Conservation (phyloP, 495 filamentous ascomycete species). For the Aspergillus avenaceus region DNA sequence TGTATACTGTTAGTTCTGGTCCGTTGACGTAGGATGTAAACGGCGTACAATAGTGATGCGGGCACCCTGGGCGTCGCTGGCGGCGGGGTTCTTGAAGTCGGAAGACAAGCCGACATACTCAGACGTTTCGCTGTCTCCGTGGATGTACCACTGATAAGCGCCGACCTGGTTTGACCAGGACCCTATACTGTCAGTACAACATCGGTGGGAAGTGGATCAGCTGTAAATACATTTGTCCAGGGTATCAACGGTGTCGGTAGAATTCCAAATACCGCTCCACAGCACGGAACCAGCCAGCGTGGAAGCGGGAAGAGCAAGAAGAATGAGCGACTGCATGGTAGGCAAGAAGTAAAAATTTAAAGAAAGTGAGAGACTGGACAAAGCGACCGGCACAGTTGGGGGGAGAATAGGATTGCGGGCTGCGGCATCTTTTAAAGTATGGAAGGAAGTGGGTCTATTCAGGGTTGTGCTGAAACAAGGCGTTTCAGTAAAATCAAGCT, state of each 20-base stretch:
- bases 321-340: constrained; percentile 14
- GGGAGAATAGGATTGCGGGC: not conserved
- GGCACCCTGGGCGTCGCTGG: constrained; percentile 58
- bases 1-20: not conserved
- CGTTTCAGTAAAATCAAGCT: not conserved
- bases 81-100: constrained; percentile 64
- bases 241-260: constrained; percentile 13
- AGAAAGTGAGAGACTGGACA: not conserved
- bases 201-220: not conserved
- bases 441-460: not conserved
- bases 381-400: not conserved
- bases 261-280: constrained; percentile 25
- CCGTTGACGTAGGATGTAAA: not conserved
- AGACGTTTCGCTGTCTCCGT: constrained; percentile 50
- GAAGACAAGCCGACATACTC: constrained; percentile 55
- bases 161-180: constrained; percentile 63
- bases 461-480: not conserved
- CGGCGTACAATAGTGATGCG: constrained; percentile 60
- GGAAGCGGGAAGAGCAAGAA: constrained; percentile 6
- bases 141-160: constrained; percentile 72
- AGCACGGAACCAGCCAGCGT: constrained; percentile 19
- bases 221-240: constrained; percentile 20
- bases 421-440: not conserved
- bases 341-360: not conserved
- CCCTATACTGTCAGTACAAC: constrained; percentile 39